A percentile compares a stretch with the other conserved stretches of the same genome.
These are phyloP conservation scores for Viola pubescens DNA, from an alignment of 441 rosid species.

Conservation along the genomic window DNA sequence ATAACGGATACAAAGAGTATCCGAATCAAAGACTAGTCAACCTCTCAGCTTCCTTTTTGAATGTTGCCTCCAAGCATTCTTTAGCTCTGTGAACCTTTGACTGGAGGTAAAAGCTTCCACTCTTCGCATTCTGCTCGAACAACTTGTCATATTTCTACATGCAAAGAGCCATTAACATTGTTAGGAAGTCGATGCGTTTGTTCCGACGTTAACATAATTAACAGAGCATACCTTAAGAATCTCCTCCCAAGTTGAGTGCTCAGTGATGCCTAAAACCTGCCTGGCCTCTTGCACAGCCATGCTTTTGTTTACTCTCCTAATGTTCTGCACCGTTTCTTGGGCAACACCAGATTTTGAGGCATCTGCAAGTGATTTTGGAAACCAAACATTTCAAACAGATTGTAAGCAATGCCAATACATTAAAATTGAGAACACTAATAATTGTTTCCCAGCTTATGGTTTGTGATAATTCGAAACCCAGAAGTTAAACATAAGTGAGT, in stretches of 20 bases:
- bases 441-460: neutral
- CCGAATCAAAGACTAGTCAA: neutral
- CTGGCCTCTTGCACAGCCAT: slow-evolving; percentile 76
- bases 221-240: slow-evolving; percentile 37
- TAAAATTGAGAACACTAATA: neutral
- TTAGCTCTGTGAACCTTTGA: slow-evolving; percentile 81
- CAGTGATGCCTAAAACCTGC: slow-evolving; percentile 63
- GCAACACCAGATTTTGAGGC: slow-evolving; percentile 70
- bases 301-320: slow-evolving; percentile 48
- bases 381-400: neutral
- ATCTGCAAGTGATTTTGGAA: slow-evolving; percentile 32
- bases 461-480: neutral
- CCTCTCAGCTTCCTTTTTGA: slow-evolving; percentile 4
- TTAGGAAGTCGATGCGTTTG: slow-evolving; percentile 4
- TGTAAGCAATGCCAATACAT: neutral
- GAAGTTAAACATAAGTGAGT: neutral
- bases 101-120: slow-evolving; percentile 84
- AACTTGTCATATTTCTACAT: slow-evolving; percentile 59
- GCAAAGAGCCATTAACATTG: slow-evolving; percentile 1
- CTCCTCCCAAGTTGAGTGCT: slow-evolving; percentile 69
- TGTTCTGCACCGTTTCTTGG: slow-evolving; percentile 64
- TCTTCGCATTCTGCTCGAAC: slow-evolving; percentile 64
- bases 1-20: neutral
- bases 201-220: neutral
- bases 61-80: slow-evolving; percentile 55